Base-by-base conservation (phyloP, 345 rosid species). In the Erodium maritimum region DNA sequence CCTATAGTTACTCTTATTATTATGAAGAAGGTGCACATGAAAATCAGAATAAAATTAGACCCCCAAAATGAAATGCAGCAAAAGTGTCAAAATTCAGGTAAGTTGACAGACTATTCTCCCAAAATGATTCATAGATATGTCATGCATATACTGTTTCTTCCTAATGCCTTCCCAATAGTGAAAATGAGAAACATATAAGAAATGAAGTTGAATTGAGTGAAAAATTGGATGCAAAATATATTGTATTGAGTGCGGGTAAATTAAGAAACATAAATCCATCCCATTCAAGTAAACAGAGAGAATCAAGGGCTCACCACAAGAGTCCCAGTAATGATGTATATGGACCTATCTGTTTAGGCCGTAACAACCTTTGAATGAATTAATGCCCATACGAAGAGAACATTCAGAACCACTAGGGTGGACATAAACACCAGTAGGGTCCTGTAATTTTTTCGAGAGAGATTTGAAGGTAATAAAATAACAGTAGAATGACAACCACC, bases 371-470 rank as follows among this genome's bases (percentile, higher is more conserved):
- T 70, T 74, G 60, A 89, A 22, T 73, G 71, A 77, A 55, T 71
- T 74, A 61, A 85, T 56, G 65, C 77, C 73, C 5, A 78, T 85
- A 63, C 25, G 66, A 52, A 93, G 80, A 61, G 87, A 67, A 8
- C 73, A 67, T 68, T 87, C 88, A 58, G 65, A 62, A 61, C 97
- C 99, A 24, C 90, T 80, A 20, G 97, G 97, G 80, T 75, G 82
- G 61, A 87, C 69, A 58, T 75, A 70, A 68, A 72, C 64, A 61
- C 88, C 90, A 23, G 61, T 16, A 1, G 86, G 74, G 65, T 78
- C 79, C 99, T 93, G 84, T 10, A 17, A 51, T 17, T 17, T n/a
- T n/a, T n/a, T n/a, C n/a, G n/a, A 51, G 54, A 19, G 10, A 51
- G 20, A n/a, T 51, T 51, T 51, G n/a, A 17, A 3, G 20, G 5